phyloP scores from a whole-genome alignment of 1,284 basidiomycete genomes.

The Ceratobasidium sp. region DNA sequence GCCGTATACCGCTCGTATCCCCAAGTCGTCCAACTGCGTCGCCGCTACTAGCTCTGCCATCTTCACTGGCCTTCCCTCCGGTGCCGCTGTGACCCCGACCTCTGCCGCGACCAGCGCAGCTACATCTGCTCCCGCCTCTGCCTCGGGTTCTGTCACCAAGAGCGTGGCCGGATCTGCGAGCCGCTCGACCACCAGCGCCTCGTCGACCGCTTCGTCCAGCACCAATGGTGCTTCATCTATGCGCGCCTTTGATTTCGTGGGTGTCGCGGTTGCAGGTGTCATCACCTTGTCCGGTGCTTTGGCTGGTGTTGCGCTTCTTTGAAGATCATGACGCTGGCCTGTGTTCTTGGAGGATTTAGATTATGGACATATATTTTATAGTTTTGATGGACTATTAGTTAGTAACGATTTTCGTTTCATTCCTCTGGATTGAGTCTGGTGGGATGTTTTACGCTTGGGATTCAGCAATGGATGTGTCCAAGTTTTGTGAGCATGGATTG shows the following conservation, averaged over 20 bases:
- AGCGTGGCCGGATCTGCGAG: neutral
- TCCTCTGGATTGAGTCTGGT: too few relatives aligned
- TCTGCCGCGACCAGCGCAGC: conserved; percentile 40
- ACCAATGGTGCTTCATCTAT: conserved; percentile 56
- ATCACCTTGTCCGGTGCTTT: conserved; percentile 56
- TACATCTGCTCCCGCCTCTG: conserved; percentile 50
- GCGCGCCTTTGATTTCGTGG: conserved; percentile 57
- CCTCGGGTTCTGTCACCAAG: conserved; percentile 47
- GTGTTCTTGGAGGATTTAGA: conserved; percentile 25
- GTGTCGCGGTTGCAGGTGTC: conserved; percentile 43
- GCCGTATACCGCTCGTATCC: conserved; percentile 69
- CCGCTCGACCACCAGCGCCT: neutral
- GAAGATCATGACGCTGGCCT: neutral
- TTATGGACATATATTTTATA: conserved; percentile 31
- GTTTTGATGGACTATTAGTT: conserved; percentile 22
- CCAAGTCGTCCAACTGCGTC: conserved; percentile 71
- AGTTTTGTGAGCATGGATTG: too few relatives aligned
- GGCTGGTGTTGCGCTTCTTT: conserved; percentile 56
- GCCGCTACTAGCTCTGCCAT: conserved; percentile 66
- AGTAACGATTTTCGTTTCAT: conserved; percentile 8
- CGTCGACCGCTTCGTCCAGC: conserved; percentile 21
- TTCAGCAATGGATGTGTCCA: too few relatives aligned
- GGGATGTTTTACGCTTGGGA: too few relatives aligned
- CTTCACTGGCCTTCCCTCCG: conserved; percentile 57
- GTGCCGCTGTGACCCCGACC: conserved; percentile 50